These are phyloP conservation scores for Globisporangium rhizosaccharum DNA, from an alignment of 352 stramenopile species.

Conservation along the genomic window DNA sequence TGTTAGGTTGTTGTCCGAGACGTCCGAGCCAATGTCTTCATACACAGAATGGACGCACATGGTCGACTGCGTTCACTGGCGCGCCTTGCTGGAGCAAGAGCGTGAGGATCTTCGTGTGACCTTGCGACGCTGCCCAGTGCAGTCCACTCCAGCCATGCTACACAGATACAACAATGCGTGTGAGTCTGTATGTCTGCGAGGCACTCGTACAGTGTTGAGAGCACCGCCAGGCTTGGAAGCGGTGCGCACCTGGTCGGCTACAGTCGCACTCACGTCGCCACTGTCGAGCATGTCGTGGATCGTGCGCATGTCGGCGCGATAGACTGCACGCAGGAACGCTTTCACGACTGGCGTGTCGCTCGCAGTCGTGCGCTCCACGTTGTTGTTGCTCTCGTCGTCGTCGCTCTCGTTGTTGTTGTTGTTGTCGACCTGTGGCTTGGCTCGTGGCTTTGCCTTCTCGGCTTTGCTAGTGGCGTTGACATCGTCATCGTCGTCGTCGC, in stretches of 20 bases:
- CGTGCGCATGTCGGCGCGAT: conserved; percentile 40
- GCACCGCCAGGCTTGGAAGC: background rate
- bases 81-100: conserved; percentile 37
- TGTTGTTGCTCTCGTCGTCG: conserved; percentile 13
- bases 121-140: conserved; percentile 72
- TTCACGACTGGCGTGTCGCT: conserved; percentile 51
- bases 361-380: conserved; percentile 31
- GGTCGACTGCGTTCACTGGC: conserved; percentile 53
- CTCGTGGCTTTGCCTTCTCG: background rate
- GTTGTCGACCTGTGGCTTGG: background rate
- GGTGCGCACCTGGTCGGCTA: conserved; percentile 44
- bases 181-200: background rate
- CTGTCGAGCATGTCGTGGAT: conserved; percentile 50
- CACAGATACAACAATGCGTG: background rate
- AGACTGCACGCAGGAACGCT: conserved; percentile 60
- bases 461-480: background rate
- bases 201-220: background rate
- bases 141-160: conserved; percentile 76
- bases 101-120: conserved; percentile 44
- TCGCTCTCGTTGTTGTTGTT: conserved; percentile 15
- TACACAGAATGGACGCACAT: conserved; percentile 18
- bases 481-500: conserved; percentile 24
- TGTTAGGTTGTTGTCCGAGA: background rate
- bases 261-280: conserved; percentile 37
- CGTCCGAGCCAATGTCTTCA: background rate